Conservation (phyloP, 164 flowering plant species). For the Amborella trichopoda region DNA sequence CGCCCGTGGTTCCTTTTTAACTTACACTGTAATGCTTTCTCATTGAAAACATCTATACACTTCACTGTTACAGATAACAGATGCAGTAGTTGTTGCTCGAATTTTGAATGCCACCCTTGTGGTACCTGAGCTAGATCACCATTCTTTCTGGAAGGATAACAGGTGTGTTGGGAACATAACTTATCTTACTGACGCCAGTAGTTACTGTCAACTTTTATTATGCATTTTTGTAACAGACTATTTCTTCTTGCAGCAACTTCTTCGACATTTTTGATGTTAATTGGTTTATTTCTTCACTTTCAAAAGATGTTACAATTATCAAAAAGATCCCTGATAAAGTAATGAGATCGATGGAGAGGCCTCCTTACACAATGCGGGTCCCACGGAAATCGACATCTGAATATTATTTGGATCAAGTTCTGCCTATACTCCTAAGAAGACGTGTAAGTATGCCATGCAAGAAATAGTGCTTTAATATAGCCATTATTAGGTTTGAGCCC, state of each 20-base stretch:
- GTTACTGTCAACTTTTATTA: neutral
- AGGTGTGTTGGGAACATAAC: slow-evolving; percentile 49
- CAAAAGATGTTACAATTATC: slow-evolving; percentile 76
- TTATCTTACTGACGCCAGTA: neutral
- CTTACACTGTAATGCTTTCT: too few species aligned
- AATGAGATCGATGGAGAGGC: slow-evolving; percentile 87
- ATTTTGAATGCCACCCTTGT: slow-evolving; percentile 94
- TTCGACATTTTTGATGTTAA: slow-evolving; percentile 72
- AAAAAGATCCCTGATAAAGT: slow-evolving; percentile 79
- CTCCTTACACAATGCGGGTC: slow-evolving; percentile 97
- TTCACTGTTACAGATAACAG: slow-evolving; percentile 56
- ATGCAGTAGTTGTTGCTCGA: slow-evolving; percentile 95
- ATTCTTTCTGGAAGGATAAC: slow-evolving; percentile 95
- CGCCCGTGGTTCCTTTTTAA: too few species aligned
- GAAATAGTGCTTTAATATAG: too few species aligned
- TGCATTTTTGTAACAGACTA: slow-evolving; percentile 2
- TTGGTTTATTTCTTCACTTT: slow-evolving; percentile 85
- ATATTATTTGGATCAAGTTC: slow-evolving; percentile 79
- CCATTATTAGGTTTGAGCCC: too few species aligned
- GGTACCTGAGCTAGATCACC: slow-evolving; percentile 89
- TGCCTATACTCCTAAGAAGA: slow-evolving; percentile 84
- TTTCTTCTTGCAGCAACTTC: slow-evolving; percentile 65
- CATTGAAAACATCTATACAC: too few species aligned
- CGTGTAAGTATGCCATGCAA: slow-evolving; percentile 52
- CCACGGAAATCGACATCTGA: slow-evolving; percentile 90